Evolutionary conservation across 139 green algal species (phyloP), one percentile per base, ranked within the genome.

Genomic region (Chlorella sorokiniana): DNA sequence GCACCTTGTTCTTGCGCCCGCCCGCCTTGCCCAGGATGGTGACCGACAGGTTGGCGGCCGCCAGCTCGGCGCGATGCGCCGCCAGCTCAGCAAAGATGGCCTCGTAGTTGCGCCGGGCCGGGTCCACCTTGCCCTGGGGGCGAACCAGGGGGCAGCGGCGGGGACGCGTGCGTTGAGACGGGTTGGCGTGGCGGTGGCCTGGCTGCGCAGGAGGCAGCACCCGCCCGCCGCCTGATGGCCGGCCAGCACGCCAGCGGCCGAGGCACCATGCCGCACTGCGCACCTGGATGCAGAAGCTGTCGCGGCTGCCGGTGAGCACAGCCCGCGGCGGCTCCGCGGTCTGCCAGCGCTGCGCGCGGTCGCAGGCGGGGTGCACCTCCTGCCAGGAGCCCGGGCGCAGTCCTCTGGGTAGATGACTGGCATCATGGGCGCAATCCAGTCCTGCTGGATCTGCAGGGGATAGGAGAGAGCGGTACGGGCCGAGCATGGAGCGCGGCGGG

Each of bases 361-460:
- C 31, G 70, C 80, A 84, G 27, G 80, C 80, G 2, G 80, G 80
- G 23, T 62, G 40, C 56, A n/a, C 35, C 59, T n/a, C 16, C 59
- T 70, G 54, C 80, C 80, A 84, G 44, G 10, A 41, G 33, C 44
- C 59, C 1, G 41, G n/a, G 33, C 31, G 77, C 83, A 87, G 27
- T 87, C 83, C 74, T 87, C 83, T 1, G 67, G 77, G 67, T 77
- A 87, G 20, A 85, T 33, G 40, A 87, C 78, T 8, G 83, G 83
- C 69, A 85, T 79, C 41, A 87, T 85, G 51, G 83, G 83, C 0
- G 76, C 83, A 23, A 84, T 51, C 83, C 83, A 87, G 67, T 81
- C 56, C 27, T 63, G 81, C 41, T 54, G 11, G 16, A 63, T 11
- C 69, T 79, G 73, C 68, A 51, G 20, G 2, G 8, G 6, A 56